Evolutionary conservation across 1,284 basidiomycete species (phyloP).

Genomic region (Ceratobasidium sp.): DNA sequence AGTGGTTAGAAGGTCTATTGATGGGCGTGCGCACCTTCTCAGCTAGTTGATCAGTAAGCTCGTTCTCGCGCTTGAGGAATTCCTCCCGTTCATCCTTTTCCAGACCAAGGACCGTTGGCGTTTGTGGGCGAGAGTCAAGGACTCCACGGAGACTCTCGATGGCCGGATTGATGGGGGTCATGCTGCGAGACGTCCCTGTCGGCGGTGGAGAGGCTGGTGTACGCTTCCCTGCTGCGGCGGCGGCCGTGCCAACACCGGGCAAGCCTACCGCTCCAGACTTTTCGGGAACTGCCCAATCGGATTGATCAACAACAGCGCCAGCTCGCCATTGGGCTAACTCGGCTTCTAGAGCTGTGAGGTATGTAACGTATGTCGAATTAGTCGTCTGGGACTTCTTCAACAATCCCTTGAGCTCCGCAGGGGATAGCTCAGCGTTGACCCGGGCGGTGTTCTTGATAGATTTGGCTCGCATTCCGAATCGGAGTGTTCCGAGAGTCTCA

Average conservation of each 20-base stretch:
- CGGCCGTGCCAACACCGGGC: slow-evolving; percentile 33
- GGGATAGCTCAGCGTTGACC: slow-evolving; percentile 98
- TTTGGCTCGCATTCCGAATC: slow-evolving; percentile 99
- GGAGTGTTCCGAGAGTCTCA: slow-evolving; percentile 96
- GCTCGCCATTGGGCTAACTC: slow-evolving; percentile 92
- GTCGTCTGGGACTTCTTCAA: slow-evolving; percentile 92
- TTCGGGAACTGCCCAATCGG: slow-evolving; percentile 82
- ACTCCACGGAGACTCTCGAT: slow-evolving; percentile 79
- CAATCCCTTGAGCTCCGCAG: slow-evolving; percentile 92
- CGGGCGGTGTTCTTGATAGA: slow-evolving; percentile 99
- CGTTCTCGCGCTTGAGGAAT: slow-evolving; percentile 96
- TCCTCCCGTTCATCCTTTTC: slow-evolving; percentile 99
- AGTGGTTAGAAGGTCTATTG: background rate
- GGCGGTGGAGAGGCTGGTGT: slow-evolving; percentile 61
- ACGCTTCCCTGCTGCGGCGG: slow-evolving; percentile 32
- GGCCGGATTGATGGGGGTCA: slow-evolving; percentile 83
- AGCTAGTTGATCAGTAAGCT: slow-evolving; percentile 91
- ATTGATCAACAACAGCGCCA: slow-evolving; percentile 87
- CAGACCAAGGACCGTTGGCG: slow-evolving; percentile 83
- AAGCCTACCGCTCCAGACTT: slow-evolving; percentile 59
- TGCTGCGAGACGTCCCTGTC: slow-evolving; percentile 74
- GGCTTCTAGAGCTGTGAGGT: slow-evolving; percentile 89
- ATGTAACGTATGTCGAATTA: slow-evolving; percentile 84
- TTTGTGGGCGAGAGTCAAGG: slow-evolving; percentile 83
- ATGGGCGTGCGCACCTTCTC: slow-evolving; percentile 67